phyloP scores from a whole-genome alignment of 805 yeast genomes.

The Wickerhamomyces chambardii region DNA sequence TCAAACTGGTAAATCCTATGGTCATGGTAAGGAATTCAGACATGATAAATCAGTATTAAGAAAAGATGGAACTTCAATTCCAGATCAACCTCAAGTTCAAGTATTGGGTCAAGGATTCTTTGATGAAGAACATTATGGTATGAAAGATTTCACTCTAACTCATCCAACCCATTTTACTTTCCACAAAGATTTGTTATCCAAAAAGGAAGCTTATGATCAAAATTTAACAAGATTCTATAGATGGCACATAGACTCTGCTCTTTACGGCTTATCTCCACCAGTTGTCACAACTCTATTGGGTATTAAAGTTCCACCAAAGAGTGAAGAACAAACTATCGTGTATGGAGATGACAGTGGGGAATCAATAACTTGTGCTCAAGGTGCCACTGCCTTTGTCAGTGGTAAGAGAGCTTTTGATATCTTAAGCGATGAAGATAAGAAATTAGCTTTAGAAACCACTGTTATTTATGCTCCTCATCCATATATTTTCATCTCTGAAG shows the following conservation, averaged over 20 bases:
- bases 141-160: slow-evolving; percentile 48
- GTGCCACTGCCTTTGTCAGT: slow-evolving; percentile 84
- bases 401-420: slow-evolving; percentile 73
- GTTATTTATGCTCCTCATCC: slow-evolving; percentile 93
- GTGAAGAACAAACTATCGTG: slow-evolving; percentile 52
- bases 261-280: slow-evolving; percentile 82
- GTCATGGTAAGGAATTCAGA: slow-evolving; percentile 76
- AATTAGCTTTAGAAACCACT: slow-evolving; percentile 66
- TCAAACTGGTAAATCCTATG: slow-evolving; percentile 49
- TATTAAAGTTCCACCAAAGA: slow-evolving; percentile 64
- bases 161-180: slow-evolving; percentile 83
- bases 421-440: slow-evolving; percentile 60
- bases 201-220: slow-evolving; percentile 48
- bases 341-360: slow-evolving; percentile 59
- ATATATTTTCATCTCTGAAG: slow-evolving; percentile 73
- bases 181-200: slow-evolving; percentile 58
- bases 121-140: slow-evolving; percentile 49
- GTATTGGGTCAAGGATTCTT: slow-evolving; percentile 78
- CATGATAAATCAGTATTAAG: slow-evolving; percentile 59
- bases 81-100: slow-evolving; percentile 83
- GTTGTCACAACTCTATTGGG: slow-evolving; percentile 80
- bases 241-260: slow-evolving; percentile 92
- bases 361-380: slow-evolving; percentile 59
- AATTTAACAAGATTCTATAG: slow-evolving; percentile 78
- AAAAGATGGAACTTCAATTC: slow-evolving; percentile 75